A percentile compares a stretch with the other conserved stretches of the same genome.
phyloP scores from a whole-genome alignment of 257 asterid species.

The Solanum dulcamara region DNA sequence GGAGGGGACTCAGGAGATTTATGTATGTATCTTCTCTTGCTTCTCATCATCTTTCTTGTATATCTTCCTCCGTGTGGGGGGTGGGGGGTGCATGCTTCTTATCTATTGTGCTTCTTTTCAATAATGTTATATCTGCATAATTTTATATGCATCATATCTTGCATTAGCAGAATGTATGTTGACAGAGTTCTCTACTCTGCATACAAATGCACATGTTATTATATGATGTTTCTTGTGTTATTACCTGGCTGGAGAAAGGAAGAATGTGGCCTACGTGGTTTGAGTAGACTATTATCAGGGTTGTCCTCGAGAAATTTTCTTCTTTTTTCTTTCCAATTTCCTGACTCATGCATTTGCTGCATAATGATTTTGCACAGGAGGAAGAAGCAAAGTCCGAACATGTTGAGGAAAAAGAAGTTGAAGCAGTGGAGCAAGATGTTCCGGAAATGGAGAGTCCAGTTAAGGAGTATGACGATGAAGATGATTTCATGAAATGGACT shows the following conservation, averaged over 20 bases:
- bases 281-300: background rate
- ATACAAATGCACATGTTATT: background rate
- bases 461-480: conserved; percentile 29
- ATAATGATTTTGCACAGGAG: conserved; percentile 18
- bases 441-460: conserved; percentile 18
- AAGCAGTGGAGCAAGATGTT: conserved; percentile 8
- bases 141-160: background rate
- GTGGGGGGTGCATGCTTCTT: background rate
- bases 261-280: background rate
- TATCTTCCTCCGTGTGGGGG: background rate
- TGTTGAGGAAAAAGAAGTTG: conserved; percentile 15
- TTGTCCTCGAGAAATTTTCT: background rate
- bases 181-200: background rate
- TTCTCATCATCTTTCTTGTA: background rate
- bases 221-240: background rate
- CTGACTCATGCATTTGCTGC: background rate
- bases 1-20: conserved; percentile 22
- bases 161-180: background rate
- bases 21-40: conserved; percentile 18
- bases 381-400: conserved; percentile 26
- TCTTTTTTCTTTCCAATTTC: background rate
- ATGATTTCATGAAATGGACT: conserved; percentile 33
- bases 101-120: background rate
- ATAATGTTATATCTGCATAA: background rate
- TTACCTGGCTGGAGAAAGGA: background rate